Conservation (phyloP, 2,329 filamentous ascomycete species). For the Lasiodiplodia hormozganensis region DNA sequence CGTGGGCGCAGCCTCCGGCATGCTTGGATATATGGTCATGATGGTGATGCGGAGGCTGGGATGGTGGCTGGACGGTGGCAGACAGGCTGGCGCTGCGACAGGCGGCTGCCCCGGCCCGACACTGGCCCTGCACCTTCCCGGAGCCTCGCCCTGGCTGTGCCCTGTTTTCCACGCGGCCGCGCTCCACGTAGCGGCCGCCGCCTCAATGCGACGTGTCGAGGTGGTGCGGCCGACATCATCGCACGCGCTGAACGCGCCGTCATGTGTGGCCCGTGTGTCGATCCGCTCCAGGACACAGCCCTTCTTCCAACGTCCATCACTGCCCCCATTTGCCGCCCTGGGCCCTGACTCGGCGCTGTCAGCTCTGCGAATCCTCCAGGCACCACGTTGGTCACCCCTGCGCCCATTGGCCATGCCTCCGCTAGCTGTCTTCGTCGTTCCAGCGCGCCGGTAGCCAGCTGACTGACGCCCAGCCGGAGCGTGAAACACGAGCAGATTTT, state of each 20-base stretch:
- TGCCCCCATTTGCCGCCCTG: background rate
- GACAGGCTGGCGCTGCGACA: slow-evolving; percentile 14
- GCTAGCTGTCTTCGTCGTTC: background rate
- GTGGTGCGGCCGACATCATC: slow-evolving; percentile 11
- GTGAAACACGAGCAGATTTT: slow-evolving; percentile 11
- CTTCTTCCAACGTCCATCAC: slow-evolving; percentile 7
- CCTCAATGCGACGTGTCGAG: slow-evolving; percentile 15
- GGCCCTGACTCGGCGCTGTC: background rate
- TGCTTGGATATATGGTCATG: slow-evolving; percentile 18
- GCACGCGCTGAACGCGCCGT: slow-evolving; percentile 3
- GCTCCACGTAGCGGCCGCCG: slow-evolving; percentile 19
- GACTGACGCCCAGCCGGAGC: background rate
- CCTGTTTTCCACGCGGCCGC: slow-evolving; percentile 24
- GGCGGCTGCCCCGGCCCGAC: slow-evolving; percentile 15
- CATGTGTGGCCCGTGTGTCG: background rate
- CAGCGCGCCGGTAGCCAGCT: background rate
- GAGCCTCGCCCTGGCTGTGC: slow-evolving; percentile 15
- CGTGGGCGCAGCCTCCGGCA: slow-evolving; percentile 5
- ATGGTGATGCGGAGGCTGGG: slow-evolving; percentile 24
- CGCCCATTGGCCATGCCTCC: background rate
- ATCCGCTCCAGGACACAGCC: background rate
- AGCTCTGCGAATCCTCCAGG: background rate
- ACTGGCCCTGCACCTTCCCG: slow-evolving; percentile 10
- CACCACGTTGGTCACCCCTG: background rate
- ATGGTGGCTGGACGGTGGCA: slow-evolving; percentile 23